Percentiles rank a stretch among this genome's conserved stretches.
These are phyloP conservation scores for Phialocephala sp. DNA, from an alignment of 2,329 filamentous ascomycete genomes.

Conservation along the genomic window DNA sequence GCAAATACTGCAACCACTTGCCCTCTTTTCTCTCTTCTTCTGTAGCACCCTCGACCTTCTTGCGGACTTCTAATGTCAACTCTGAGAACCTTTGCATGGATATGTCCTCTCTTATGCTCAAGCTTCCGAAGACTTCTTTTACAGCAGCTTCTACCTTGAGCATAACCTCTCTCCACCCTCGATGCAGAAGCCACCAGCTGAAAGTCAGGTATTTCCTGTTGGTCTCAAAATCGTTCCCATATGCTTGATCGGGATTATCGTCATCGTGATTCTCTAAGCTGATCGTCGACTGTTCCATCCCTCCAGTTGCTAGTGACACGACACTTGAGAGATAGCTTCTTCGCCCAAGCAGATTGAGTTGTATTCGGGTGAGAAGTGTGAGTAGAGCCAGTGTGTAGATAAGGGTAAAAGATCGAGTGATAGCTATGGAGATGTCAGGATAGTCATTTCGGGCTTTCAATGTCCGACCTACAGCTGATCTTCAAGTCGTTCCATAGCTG, in stretches of 20 bases:
- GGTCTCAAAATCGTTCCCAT: conserved; percentile 94
- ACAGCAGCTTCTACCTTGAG: conserved; percentile 84
- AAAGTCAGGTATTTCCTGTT: conserved; percentile 95
- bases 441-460: background rate
- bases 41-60: conserved; percentile 79
- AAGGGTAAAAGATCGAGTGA: conserved; percentile 88
- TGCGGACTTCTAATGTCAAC: conserved; percentile 82
- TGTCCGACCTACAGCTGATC: conserved; percentile 75
- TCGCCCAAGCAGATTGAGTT: conserved; percentile 94
- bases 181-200: conserved; percentile 96
- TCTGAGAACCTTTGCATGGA: conserved; percentile 80
- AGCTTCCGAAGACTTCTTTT: conserved; percentile 83
- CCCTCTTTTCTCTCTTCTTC: conserved; percentile 63
- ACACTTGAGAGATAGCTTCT: conserved; percentile 96
- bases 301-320: conserved; percentile 82
- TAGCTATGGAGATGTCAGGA: conserved; percentile 58
- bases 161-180: conserved; percentile 84
- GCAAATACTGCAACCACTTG: conserved; percentile 79
- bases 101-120: conserved; percentile 89
- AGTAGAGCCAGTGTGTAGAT: conserved; percentile 90
- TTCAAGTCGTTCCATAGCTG: conserved; percentile 98
- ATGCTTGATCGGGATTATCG: conserved; percentile 78
- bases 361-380: conserved; percentile 89
- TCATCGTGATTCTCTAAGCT: conserved; percentile 93
- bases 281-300: conserved; percentile 74